Evolutionary conservation across 179 eudicot species (phyloP), one percentile per base, ranked within the genome.

Genomic region (Sideroxylon spinosum): DNA sequence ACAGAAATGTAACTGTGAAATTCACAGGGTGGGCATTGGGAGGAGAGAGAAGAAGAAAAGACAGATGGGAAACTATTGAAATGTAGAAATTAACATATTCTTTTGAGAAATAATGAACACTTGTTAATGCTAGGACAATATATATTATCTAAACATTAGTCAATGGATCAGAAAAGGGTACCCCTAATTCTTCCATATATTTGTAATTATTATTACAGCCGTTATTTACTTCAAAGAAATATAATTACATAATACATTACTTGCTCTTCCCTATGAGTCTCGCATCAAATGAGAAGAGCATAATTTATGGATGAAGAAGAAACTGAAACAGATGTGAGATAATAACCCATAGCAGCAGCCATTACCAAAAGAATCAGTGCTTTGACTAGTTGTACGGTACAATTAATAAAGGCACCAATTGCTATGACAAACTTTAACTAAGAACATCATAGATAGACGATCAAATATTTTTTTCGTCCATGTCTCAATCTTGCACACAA

Each of bases 341-440:
- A 16, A 4, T 60, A 60, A 60, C 8, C 29, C 32, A 25, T 23
- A 63, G 68, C 37, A 26, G 44, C 44, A 37, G 44, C 44, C 12
- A 28, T 73, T 56, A 9, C 60, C 59, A 4, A 53, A 56, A 63
- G 48, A 56, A 26, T 64, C 22, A 55, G 64, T 55, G 26, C 17
- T 28, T 73, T 73, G 64, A 73, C 71, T 17, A 32, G 50, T 32
- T 67, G 49, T 19, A 26, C 26, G 17, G 46, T 28, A 55, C 76
- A 74, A 64, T 16, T 17, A 25, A 23, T 59, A 19, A 53, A 25
- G 22, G 23, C 48, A 32, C 20, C 9, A 49, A 37, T 26, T 29
- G 16, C 56, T 52, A 0, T 19, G 17, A 49, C 23, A 65, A 19
- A 48, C 37, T 52, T 52, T 53, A 25, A 53, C 61, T 61, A 11